Base-by-base conservation (phyloP, 441 rosid species). In the Corymbia calophylla region DNA sequence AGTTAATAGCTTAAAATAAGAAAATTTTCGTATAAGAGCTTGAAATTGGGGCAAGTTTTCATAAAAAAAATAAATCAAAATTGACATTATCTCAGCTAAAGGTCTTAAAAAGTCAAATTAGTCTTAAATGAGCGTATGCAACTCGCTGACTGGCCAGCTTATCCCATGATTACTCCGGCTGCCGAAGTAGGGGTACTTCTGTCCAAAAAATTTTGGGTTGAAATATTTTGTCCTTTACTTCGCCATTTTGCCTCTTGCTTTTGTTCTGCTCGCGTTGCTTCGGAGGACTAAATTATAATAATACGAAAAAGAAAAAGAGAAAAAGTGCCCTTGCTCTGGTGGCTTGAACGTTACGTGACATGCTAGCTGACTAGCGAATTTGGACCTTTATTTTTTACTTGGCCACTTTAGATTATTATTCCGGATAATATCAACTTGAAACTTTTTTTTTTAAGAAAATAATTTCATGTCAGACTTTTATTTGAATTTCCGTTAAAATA, bases 361-460 rank as follows among this genome's bases (percentile, higher is more conserved):
- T 0, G 15, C 15, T 5, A 2, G 64, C 6, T 14, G 1, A 27
- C 15, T 0, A 12, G 6, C 0, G 16, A 60, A 27, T 23, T 58
- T 25, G 25, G 3, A 58, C 15, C 64, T 15, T 51, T 51, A 58
- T 5, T 25, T 58, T 58, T 25, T 23, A 58, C 14, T 25, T 10
- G 5, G 15, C 29, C 14, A 58, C n/a, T 25, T 25, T 5, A 58
- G 6, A 16, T 25, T 25, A 23, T 58, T 58, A 58, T 58, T 27
- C 10, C n/a, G 25, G 29, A 58, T 0, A 4, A 25, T 58, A 12
- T 58, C 29, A 25, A 58, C 14, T 58, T 58, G 64, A 2, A 58
- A 25, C 7, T 58, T 58, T 25, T 4, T n/a, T n/a, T 58, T 58
- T 9, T 4, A 25, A 58, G 29, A 58, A 58, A 58, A 25, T 25